phyloP scores from a whole-genome alignment of 2,329 filamentous ascomycete genomes.

The Tolypocladium inflatum region DNA sequence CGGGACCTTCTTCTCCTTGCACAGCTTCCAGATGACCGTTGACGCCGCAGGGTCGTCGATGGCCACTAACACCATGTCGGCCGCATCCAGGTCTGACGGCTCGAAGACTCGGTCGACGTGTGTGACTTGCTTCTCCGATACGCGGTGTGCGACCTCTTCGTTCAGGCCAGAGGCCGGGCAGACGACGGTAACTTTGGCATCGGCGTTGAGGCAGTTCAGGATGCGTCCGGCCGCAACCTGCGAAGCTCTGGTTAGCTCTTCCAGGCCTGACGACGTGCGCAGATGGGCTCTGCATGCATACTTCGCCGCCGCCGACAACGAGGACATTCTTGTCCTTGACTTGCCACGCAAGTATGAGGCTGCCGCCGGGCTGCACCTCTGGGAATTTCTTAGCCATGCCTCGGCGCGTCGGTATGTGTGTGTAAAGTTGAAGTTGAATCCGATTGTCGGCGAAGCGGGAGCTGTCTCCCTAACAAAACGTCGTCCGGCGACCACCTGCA shows the following conservation, averaged over 20 bases:
- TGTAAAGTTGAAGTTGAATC: slow-evolving; percentile 3
- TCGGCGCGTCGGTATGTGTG: slow-evolving; percentile 9
- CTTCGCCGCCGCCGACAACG: slow-evolving; percentile 93
- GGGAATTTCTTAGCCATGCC: slow-evolving; percentile 51
- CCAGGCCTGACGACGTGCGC: not conserved
- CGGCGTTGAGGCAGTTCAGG: slow-evolving; percentile 87
- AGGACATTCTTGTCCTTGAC: slow-evolving; percentile 79
- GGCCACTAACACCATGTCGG: slow-evolving; percentile 84
- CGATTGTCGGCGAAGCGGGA: slow-evolving; percentile 7
- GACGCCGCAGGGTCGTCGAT: slow-evolving; percentile 92
- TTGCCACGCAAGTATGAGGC: slow-evolving; percentile 93
- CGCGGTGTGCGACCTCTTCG: slow-evolving; percentile 75
- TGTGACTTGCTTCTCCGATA: slow-evolving; percentile 64
- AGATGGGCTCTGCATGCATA: slow-evolving; percentile 34
- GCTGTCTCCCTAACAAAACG: not conserved
- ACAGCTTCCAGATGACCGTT: slow-evolving; percentile 83
- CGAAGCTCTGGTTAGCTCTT: slow-evolving; percentile 7
- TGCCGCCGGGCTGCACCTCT: slow-evolving; percentile 79
- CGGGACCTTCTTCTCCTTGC: slow-evolving; percentile 72
- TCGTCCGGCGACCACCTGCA: not conserved
- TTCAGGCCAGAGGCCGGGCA: slow-evolving; percentile 74
- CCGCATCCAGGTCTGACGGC: slow-evolving; percentile 72
- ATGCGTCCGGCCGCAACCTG: slow-evolving; percentile 95
- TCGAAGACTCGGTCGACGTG: slow-evolving; percentile 80
- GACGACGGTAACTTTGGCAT: slow-evolving; percentile 80